Conservation (phyloP, 2,329 filamentous ascomycete species). For the Beauveria sp. region DNA sequence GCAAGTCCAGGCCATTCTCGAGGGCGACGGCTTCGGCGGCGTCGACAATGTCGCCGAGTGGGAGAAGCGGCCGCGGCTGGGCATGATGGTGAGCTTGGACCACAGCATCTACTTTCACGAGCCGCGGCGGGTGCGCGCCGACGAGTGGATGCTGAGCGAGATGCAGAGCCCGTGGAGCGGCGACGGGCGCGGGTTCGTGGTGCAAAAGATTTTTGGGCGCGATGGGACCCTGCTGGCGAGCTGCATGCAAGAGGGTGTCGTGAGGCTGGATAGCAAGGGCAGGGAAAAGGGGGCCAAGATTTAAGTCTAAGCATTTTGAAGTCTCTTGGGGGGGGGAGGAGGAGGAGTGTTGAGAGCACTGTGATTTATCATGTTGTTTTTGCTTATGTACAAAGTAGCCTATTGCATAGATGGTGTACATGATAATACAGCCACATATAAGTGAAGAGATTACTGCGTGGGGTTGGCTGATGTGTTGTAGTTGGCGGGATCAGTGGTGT, state of each 20-base stretch:
- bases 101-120: slow-evolving; percentile 66
- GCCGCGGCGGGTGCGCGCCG: slow-evolving; percentile 48
- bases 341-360: not conserved
- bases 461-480: no score
- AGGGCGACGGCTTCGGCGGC: slow-evolving; percentile 29
- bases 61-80: slow-evolving; percentile 49
- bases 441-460: no score
- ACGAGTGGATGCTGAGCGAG: slow-evolving; percentile 74
- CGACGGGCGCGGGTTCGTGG: slow-evolving; percentile 68
- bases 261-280: slow-evolving; percentile 39
- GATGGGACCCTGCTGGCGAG: slow-evolving; percentile 70
- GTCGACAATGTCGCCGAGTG: slow-evolving; percentile 34
- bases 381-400: no score
- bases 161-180: slow-evolving; percentile 76
- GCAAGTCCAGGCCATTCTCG: slow-evolving; percentile 30
- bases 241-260: slow-evolving; percentile 66
- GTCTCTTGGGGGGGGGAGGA: no score
- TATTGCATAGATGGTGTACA: no score
- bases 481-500: no score
- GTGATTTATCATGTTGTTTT: not conserved
- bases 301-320: slow-evolving; percentile 13
- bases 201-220: slow-evolving; percentile 62
- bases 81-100: slow-evolving; percentile 82
- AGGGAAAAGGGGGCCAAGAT: slow-evolving; percentile 27
- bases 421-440: no score